Percentiles rank a stretch among this genome's conserved stretches.
Evolutionary conservation across 106 monocot species (phyloP).

Genomic region (Acorus gramineus): DNA sequence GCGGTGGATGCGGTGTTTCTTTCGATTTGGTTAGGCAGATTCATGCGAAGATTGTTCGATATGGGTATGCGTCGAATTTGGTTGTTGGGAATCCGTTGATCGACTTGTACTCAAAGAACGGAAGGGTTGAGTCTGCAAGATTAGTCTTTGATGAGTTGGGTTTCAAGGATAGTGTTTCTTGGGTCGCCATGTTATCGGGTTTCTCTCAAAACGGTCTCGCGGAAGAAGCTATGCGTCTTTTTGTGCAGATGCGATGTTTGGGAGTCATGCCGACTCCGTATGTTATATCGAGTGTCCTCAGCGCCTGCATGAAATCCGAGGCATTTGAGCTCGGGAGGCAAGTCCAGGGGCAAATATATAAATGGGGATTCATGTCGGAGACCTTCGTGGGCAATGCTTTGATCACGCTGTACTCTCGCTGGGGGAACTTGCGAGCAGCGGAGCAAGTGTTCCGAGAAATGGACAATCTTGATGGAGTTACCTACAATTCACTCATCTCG

Average conservation of each 20-base stretch:
- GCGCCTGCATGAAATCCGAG: slow-evolving; percentile 53
- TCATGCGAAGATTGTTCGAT: slow-evolving; percentile 40
- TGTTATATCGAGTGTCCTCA: slow-evolving; percentile 63
- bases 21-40: slow-evolving; percentile 42
- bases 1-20: slow-evolving; percentile 13
- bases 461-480: slow-evolving; percentile 41
- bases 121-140: slow-evolving; percentile 27
- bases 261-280: slow-evolving; percentile 61
- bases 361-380: slow-evolving; percentile 51
- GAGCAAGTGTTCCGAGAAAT: slow-evolving; percentile 49
- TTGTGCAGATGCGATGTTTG: slow-evolving; percentile 31
- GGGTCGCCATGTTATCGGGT: slow-evolving; percentile 82
- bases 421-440: slow-evolving; percentile 23
- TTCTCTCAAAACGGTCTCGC: slow-evolving; percentile 60
- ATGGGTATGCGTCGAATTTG: slow-evolving; percentile 26
- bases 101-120: slow-evolving; percentile 60
- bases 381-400: slow-evolving; percentile 75
- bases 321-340: slow-evolving; percentile 38
- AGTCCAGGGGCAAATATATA: slow-evolving; percentile 51
- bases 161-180: slow-evolving; percentile 47
- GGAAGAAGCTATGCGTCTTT: slow-evolving; percentile 51
- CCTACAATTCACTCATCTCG: slow-evolving; percentile 78
- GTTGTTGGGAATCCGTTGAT: slow-evolving; percentile 65
- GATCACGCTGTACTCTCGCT: slow-evolving; percentile 49
- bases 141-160: slow-evolving; percentile 43